Evolutionary conservation across 176 grass and related monocot genomes (phyloP).

Genomic region (Paspalum notatum): DNA sequence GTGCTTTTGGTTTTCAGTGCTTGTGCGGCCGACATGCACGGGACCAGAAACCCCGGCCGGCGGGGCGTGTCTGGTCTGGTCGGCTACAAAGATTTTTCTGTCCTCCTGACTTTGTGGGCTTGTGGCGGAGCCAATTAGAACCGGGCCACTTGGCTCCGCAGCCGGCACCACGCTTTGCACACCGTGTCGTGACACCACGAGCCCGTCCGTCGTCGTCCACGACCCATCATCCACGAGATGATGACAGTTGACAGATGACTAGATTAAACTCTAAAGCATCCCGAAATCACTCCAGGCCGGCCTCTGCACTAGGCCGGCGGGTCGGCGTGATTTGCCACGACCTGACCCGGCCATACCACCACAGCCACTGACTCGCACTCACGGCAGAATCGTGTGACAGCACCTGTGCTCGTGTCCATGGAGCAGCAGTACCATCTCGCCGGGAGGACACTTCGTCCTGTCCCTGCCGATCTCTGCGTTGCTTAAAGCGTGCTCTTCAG

Average conservation of each 20-base stretch:
- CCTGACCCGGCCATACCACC: neutral
- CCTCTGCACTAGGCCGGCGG: too few species aligned
- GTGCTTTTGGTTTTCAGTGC: neutral
- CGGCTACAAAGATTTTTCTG: slow-evolving; percentile 3
- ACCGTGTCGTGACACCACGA: too few species aligned
- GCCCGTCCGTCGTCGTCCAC: too few species aligned
- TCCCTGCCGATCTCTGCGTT: neutral
- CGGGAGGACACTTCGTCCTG: neutral
- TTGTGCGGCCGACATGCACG: neutral
- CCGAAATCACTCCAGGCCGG: too few species aligned
- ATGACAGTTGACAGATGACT: too few species aligned
- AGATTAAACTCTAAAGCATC: too few species aligned
- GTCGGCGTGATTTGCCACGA: too few species aligned
- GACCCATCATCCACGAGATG: too few species aligned
- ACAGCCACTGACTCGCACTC: neutral
- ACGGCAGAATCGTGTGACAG: neutral
- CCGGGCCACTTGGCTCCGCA: neutral
- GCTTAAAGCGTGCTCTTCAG: neutral
- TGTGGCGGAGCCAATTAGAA: neutral
- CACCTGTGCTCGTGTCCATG: neutral
- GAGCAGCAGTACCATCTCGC: neutral
- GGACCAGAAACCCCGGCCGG: slow-evolving; percentile 9
- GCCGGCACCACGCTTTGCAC: neutral
- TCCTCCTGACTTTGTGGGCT: too few species aligned
- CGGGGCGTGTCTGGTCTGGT: slow-evolving; percentile 31